A percentile compares a stretch with the other conserved stretches of the same genome.
These are phyloP conservation scores for Ophiorrhiza pumila DNA, from an alignment of 257 asterid genomes.

Conservation along the genomic window DNA sequence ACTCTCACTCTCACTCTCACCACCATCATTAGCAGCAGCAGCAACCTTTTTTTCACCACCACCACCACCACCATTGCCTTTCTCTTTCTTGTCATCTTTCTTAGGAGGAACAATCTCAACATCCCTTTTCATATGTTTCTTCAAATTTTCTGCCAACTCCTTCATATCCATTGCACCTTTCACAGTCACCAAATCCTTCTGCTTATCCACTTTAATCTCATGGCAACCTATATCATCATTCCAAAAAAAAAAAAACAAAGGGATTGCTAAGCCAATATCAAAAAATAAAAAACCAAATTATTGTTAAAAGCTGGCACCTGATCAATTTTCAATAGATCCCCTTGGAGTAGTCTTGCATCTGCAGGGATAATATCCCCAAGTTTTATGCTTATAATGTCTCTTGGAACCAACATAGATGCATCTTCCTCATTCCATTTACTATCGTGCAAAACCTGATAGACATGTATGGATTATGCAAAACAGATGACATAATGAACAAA, in stretches of 20 bases:
- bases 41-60: conserved; percentile 16
- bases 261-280: neutral
- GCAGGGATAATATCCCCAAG: conserved; percentile 43
- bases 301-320: conserved; percentile 26
- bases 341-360: conserved; percentile 40
- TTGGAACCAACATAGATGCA: conserved; percentile 38
- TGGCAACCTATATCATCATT: conserved; percentile 62
- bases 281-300: neutral
- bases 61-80: conserved; percentile 19
- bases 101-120: conserved; percentile 60
- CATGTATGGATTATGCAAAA: neutral
- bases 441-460: conserved; percentile 32
- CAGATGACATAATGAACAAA: neutral
- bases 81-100: conserved; percentile 58
- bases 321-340: conserved; percentile 39
- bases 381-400: conserved; percentile 39
- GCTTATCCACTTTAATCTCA: conserved; percentile 54
- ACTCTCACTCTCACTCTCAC: too few species aligned
- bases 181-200: conserved; percentile 65
- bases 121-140: conserved; percentile 56
- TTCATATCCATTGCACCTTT: conserved; percentile 82
- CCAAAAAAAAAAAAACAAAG: too few species aligned
- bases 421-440: conserved; percentile 38
- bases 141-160: conserved; percentile 50
- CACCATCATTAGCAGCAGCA: neutral